Evolutionary conservation across 805 yeast species (phyloP).

Genomic region (Candida fluviatilis): DNA sequence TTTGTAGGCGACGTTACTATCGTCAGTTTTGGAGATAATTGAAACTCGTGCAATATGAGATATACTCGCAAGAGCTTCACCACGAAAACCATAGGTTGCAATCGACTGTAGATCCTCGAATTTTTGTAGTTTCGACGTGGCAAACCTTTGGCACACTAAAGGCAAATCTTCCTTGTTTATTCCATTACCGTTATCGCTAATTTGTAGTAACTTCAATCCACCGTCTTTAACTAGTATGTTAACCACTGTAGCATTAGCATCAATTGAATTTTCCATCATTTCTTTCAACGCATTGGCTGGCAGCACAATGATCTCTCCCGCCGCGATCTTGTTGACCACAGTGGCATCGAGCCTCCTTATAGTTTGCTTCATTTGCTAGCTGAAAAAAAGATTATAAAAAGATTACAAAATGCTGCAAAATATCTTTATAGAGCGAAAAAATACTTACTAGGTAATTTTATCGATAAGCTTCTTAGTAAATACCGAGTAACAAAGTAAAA

Average conservation of each 20-base stretch:
- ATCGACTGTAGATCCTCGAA: constrained; percentile 75
- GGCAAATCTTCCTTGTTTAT: constrained; percentile 68
- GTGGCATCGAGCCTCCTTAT: constrained; percentile 48
- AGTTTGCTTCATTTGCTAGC: neutral
- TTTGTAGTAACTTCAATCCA: constrained; percentile 80
- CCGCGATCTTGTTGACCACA: constrained; percentile 90
- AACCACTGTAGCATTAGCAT: constrained; percentile 70
- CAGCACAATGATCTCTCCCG: constrained; percentile 92
- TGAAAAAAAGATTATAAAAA: neutral
- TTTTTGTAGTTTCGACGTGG: constrained; percentile 75
- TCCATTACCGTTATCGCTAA: constrained; percentile 88
- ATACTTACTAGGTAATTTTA: neutral
- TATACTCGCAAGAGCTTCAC: constrained; percentile 93
- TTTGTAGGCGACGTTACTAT: constrained; percentile 65
- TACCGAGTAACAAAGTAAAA: neutral
- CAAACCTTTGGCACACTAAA: constrained; percentile 83
- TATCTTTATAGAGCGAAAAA: neutral
- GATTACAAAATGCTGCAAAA: neutral
- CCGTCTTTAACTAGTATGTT: constrained; percentile 89
- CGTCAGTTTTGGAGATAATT: constrained; percentile 68
- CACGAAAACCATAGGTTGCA: constrained; percentile 88
- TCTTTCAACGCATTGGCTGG: constrained; percentile 95
- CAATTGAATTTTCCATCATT: constrained; percentile 86
- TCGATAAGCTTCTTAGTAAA: neutral
- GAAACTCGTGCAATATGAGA: constrained; percentile 83